Evolutionary conservation across 306 rosid species (phyloP).

Genomic region (Pterocarpus macrocarpus): DNA sequence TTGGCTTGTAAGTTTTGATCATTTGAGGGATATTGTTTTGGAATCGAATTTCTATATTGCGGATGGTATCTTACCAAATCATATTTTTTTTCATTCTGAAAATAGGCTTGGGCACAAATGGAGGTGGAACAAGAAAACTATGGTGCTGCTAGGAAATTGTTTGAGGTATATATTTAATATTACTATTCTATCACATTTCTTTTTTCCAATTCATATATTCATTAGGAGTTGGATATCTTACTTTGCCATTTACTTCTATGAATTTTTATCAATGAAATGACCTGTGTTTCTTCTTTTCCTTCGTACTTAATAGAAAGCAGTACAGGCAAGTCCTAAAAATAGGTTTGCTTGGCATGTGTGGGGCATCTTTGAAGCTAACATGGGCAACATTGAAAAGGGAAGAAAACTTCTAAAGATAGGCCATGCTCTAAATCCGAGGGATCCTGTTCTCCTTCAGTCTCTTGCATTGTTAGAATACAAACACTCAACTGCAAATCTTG

Average conservation of each 20-base stretch:
- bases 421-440: conserved; percentile 90
- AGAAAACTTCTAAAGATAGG: conserved; percentile 88
- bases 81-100: conserved; percentile 23
- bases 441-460: conserved; percentile 93
- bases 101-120: conserved; percentile 95
- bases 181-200: neutral
- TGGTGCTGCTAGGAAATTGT: conserved; percentile 72
- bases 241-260: conserved; percentile 1
- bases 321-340: conserved; percentile 95
- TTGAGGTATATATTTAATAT: conserved; percentile 70
- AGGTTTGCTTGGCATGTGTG: conserved; percentile 97
- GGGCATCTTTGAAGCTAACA: conserved; percentile 92
- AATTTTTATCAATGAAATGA: conserved; percentile 21
- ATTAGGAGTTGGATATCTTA: conserved; percentile 1
- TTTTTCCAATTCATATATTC: neutral
- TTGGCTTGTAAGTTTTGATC: conserved; percentile 89
- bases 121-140: conserved; percentile 86
- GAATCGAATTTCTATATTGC: conserved; percentile 24
- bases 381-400: conserved; percentile 79
- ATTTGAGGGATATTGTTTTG: conserved; percentile 24
- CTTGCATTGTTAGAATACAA: conserved; percentile 92
- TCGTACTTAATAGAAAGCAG: conserved; percentile 70
- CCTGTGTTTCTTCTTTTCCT: conserved; percentile 33
- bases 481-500: conserved; percentile 79
- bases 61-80: conserved; percentile 22